Evolutionary conservation across 345 rosid genomes (phyloP), one percentile per base, ranked within the genome.

Genomic region (Salix brachista): DNA sequence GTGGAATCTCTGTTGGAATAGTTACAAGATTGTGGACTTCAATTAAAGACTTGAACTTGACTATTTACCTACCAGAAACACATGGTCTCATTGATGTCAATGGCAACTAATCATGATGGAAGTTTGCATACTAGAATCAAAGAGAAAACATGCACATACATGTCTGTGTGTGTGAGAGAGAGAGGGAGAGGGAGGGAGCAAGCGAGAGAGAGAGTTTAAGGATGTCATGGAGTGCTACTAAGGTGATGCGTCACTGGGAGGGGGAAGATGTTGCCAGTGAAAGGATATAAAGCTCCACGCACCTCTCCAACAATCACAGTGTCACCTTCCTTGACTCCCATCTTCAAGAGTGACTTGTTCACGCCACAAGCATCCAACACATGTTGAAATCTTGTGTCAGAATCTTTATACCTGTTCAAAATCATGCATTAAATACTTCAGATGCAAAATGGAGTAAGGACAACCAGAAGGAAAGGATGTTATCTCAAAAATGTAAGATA

Each of bases 281-380:
- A 67, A 69, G 60, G 25, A 44, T 65, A 58, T 50, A 71, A 50
- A 19, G 58, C 23, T 30, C 32, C 30, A 81, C 91, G 80, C 32
- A 96, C 99, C 92, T 92, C 97, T 85, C 98, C 98, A 48, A 93
- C 86, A 32, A 89, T 84, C 71, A 96, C 98, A 0, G 89, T 92
- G 87, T 93, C 97, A 39, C 99, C 99, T 88, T 93, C 98, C 86
- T 92, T 89, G 65, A 93, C 94, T 0, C 99, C 98, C 58, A 89
- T 88, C 84, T 89, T 95, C 87, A 75, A 74, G 70, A 95, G 88
- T 7, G 92, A 82, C 79, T 87, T 91, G 78, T 88, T 78, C 78
- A 91, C 97, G 44, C 99, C 98, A 80, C 94, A 91, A 78, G 99
- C 98, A 77, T 89, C 98, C 83, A 96, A 84, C 64, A 93, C 97